Base-by-base conservation (phyloP, 2,329 filamentous ascomycete species). In the Cucurbitaria berberidis region DNA sequence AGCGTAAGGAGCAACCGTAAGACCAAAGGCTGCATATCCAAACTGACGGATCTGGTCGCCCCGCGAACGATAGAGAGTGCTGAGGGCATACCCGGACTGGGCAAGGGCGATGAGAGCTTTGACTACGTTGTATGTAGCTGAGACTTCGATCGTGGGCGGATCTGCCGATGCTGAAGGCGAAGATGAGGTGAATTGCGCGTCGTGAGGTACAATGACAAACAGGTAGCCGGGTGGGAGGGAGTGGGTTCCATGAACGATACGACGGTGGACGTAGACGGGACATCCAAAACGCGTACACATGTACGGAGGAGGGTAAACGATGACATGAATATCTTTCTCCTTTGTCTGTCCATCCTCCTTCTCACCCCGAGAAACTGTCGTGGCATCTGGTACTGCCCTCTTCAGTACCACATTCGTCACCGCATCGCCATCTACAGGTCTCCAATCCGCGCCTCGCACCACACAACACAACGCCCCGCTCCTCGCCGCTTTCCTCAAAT, bases 1-100 rank as follows among this genome's bases (percentile, higher is more conserved):
- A 4, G 68, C 53, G 42, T 75, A 76, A 0, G 73, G 74, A 1
- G 71, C 53, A 2, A 76, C 71, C 0, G 74, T 76, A 7, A 77
- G 60, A 3, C 69, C 67, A 45, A 74, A 76, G 0, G 74, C 68
- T 1, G 71, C 72, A 40, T 70, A 76, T 9, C 74, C 73, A 39
- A 67, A 76, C 24, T 52, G 53, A 9, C 61, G 24, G 16, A 74
- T 63, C 43, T 75, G 70, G 24, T 69, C 59, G 5, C 67, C 72
- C 19, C 60, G 51, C 6, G 66, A 50, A 6, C 56, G 54, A 40
- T 73, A 74, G 0, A 75, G 38, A 2, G 71, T 74, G 2, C 43
- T 47, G 1, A 53, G 46, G 2, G 64, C 67, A 44, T 67, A 74
- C 1, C 61, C 21, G 2, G 68, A 60, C 45, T 76, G 72, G 4